Conservation (phyloP, 176 grass and related monocot genomes). For the Lolium rigidum region DNA sequence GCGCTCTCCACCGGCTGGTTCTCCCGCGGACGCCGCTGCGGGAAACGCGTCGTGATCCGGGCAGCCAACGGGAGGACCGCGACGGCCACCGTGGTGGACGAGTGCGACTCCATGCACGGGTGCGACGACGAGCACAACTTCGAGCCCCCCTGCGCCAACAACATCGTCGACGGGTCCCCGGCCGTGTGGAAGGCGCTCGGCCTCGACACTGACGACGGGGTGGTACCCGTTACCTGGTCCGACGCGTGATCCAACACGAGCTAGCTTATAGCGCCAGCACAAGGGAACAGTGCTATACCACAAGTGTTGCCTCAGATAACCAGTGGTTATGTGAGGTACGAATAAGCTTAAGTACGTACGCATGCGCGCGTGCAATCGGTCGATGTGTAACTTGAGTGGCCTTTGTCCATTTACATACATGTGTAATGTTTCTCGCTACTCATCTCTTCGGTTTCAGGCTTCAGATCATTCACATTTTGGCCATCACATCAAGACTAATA, state of each 20-base stretch:
- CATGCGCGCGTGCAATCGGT: background rate
- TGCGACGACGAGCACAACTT: slow-evolving; percentile 47
- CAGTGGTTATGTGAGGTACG: background rate
- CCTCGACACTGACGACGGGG: slow-evolving; percentile 30
- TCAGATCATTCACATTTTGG: too few relatives aligned
- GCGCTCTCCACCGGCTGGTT: slow-evolving; percentile 50
- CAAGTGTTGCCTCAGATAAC: background rate
- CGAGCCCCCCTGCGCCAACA: slow-evolving; percentile 52
- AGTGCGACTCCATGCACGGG: slow-evolving; percentile 55
- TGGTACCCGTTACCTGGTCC: slow-evolving; percentile 26
- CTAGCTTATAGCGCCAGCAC: background rate
- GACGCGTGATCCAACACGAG: background rate
- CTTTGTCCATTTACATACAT: background rate
- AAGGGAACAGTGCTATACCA: too few relatives aligned
- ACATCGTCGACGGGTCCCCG: slow-evolving; percentile 50
- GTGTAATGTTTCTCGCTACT: background rate
- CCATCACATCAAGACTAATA: too few relatives aligned
- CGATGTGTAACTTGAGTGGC: background rate
- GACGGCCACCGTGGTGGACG: slow-evolving; percentile 58
- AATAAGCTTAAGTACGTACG: background rate
- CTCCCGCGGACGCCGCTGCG: slow-evolving; percentile 24
- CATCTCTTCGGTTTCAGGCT: background rate
- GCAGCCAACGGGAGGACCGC: slow-evolving; percentile 43
- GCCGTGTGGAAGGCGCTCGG: slow-evolving; percentile 58
- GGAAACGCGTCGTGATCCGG: slow-evolving; percentile 19